Conservation (phyloP, 2,329 filamentous ascomycete genomes). For the Beauveria australis region DNA sequence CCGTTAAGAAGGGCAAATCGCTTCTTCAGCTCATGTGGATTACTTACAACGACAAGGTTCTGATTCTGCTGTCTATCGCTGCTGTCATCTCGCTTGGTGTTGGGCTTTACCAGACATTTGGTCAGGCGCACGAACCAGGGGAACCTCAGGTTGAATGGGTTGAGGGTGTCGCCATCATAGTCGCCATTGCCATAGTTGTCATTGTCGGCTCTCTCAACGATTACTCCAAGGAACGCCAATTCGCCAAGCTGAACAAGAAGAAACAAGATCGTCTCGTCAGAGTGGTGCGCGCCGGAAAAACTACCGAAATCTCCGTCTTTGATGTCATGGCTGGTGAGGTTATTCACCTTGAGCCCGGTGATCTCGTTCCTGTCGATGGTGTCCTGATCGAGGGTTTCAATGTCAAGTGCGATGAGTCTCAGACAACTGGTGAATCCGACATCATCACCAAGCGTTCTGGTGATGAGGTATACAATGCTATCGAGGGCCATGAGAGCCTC, state of each 20-base stretch:
- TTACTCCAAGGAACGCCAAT: conserved; percentile 73
- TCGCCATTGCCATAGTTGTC: conserved; percentile 70
- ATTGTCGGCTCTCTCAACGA: conserved; percentile 71
- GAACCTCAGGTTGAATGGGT: conserved; percentile 65
- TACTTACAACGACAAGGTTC: conserved; percentile 75
- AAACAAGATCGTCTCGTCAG: conserved; percentile 70
- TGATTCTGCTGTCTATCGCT: conserved; percentile 63
- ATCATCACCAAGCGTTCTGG: conserved; percentile 60
- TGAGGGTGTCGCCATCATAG: conserved; percentile 73
- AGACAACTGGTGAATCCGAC: conserved; percentile 72
- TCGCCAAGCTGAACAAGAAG: conserved; percentile 69
- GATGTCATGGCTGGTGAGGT: conserved; percentile 65
- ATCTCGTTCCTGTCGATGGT: conserved; percentile 66
- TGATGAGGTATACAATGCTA: conserved; percentile 61
- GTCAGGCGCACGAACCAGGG: conserved; percentile 40
- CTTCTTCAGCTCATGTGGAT: conserved; percentile 71
- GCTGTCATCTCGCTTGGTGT: conserved; percentile 66
- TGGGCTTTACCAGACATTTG: conserved; percentile 68
- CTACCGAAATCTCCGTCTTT: conserved; percentile 59
- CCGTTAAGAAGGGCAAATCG: conserved; percentile 66
- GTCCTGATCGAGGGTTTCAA: conserved; percentile 65
- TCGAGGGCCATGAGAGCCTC: conserved; percentile 55
- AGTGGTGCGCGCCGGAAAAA: conserved; percentile 62
- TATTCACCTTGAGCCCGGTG: conserved; percentile 64
- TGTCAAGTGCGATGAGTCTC: conserved; percentile 70